Conservation (phyloP, 2,329 filamentous ascomycete genomes). For the Hymenotorrendiella dingleyae region DNA sequence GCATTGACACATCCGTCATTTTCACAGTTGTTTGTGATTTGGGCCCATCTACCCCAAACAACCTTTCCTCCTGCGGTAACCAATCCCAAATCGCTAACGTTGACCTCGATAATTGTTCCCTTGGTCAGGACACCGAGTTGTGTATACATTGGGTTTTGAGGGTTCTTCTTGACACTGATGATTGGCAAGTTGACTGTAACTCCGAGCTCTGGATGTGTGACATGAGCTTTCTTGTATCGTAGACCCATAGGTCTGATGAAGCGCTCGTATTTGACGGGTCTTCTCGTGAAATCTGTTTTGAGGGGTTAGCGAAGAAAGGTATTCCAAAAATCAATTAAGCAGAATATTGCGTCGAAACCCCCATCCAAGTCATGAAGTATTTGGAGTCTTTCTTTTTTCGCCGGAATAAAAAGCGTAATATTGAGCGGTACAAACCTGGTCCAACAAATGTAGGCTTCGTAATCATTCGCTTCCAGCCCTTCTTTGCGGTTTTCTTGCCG, state of each 20-base stretch:
- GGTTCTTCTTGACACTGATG: slow-evolving; percentile 71
- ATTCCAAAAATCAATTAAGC: too few relatives aligned
- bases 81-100: slow-evolving; percentile 84
- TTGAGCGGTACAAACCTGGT: slow-evolving; percentile 44
- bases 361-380: too few relatives aligned
- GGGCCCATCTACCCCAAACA: slow-evolving; percentile 82
- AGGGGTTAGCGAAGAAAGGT: too few relatives aligned
- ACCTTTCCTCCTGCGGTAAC: slow-evolving; percentile 90
- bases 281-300: slow-evolving; percentile 73
- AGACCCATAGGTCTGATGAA: slow-evolving; percentile 74
- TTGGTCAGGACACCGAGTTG: slow-evolving; percentile 77
- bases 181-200: slow-evolving; percentile 87
- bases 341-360: not conserved
- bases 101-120: slow-evolving; percentile 83
- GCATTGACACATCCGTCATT: slow-evolving; percentile 59
- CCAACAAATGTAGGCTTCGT: slow-evolving; percentile 84
- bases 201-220: slow-evolving; percentile 62
- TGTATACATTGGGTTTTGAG: slow-evolving; percentile 84
- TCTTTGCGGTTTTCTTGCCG: slow-evolving; percentile 84
- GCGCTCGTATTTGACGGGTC: slow-evolving; percentile 68
- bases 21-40: slow-evolving; percentile 55
- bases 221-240: slow-evolving; percentile 72
- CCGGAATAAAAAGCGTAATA: too few relatives aligned
- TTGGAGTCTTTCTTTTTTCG: too few relatives aligned
- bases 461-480: slow-evolving; percentile 61